Base-by-base conservation (phyloP, 2,329 filamentous ascomycete species). In the Xylaria hypoxylon region DNA sequence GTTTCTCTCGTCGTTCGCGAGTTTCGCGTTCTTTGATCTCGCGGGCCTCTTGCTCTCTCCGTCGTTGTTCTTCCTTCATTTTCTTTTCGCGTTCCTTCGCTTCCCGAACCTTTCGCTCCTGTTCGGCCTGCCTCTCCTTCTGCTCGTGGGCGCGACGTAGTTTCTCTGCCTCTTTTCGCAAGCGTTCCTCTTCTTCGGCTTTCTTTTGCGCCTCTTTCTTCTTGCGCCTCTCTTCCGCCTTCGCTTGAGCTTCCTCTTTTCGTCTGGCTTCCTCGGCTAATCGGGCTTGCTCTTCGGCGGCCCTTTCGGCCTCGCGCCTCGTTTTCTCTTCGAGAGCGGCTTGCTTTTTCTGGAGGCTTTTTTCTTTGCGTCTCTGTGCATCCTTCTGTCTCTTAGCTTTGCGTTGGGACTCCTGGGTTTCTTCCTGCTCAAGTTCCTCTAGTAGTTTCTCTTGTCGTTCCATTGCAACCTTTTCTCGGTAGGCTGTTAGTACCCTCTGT, bases 371-470 rank as follows among this genome's bases (percentile, higher is more conserved):
- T 84, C 96, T 97, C 78, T 97, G 92, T 17, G 96, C 94, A 76
- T 97, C 95, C 76, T 93, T 93, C 53, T 93, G 92, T 79, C 95
- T 97, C 82, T 97, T 97, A 22, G 92, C 94, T 77, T 96, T 94
- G 69, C 92, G 91, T 78, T 95, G 88, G 58, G 90, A 87, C 68
- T 92, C 90, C 56, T 90, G 87, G 62, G 89, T 88, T 69, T 88
- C 87, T 78, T 99, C 96, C 77, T 97, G 93, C 71, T 94, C 90
- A 2, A 97, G 84, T 79, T 99, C 96, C 77, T 97, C 92, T 28
- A 99, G 85, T 24, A 99, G 89, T 78, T 94, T 94, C 75, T 92
- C 86, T 77, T 97, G 95, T 31, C 96, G 92, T 81, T 99, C 95
- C 73, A 91, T 90, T 19, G 96, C 93, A 2, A 99, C 95, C 79